phyloP scores from a whole-genome alignment of 805 yeast species.

The Sugiyamaella smithiae region DNA sequence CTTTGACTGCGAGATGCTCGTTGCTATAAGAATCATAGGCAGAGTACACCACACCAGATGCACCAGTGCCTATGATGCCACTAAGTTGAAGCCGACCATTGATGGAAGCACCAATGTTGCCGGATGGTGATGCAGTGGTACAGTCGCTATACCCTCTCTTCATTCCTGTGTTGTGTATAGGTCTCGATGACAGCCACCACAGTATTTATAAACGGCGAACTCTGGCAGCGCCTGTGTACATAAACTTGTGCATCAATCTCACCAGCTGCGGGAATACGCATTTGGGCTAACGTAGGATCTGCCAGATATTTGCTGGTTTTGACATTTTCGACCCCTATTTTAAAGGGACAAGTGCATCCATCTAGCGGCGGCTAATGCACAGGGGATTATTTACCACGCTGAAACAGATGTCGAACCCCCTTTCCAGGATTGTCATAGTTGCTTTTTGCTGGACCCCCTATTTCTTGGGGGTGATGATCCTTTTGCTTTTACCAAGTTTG shows the following conservation, averaged over 20 bases:
- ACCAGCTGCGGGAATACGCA: constrained; percentile 4
- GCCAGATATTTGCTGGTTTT: background rate
- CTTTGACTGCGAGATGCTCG: constrained; percentile 65
- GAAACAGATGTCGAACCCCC: constrained; percentile 1
- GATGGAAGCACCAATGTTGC: constrained; percentile 21
- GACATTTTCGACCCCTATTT: background rate
- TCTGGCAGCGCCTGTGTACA: constrained; percentile 1
- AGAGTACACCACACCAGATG: constrained; percentile 76
- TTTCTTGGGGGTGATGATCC: background rate
- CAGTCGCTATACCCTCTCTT: background rate
- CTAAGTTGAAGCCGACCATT: constrained; percentile 20
- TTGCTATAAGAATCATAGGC: constrained; percentile 55
- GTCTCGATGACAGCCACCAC: no score
- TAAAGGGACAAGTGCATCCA: background rate
- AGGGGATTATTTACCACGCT: background rate
- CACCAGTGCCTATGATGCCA: constrained; percentile 69
- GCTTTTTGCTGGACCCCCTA: background rate
- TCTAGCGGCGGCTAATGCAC: background rate
- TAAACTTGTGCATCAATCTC: background rate
- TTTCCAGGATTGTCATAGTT: background rate
- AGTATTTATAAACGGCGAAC: no score
- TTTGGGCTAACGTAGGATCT: constrained; percentile 3
- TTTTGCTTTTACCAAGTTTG: background rate
- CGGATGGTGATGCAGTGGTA: constrained; percentile 1
- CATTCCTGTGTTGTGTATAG: background rate